These are phyloP conservation scores for Annulohypoxylon bovei DNA, from an alignment of 495 filamentous ascomycete genomes.

Conservation along the genomic window DNA sequence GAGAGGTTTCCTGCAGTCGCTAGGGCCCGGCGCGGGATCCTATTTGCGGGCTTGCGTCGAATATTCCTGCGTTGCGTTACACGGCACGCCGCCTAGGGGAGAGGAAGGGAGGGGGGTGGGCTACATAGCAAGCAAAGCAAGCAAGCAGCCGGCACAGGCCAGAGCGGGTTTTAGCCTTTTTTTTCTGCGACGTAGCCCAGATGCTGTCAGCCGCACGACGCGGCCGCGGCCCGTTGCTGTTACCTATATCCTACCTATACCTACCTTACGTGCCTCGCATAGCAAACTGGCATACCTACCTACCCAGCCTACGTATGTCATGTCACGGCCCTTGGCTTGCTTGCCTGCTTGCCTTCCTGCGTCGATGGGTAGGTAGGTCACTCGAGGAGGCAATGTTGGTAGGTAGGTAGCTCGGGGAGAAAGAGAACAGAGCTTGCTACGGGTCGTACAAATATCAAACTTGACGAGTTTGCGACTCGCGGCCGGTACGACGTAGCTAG, in stretches of 20 bases:
- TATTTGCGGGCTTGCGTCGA: conserved; percentile 28
- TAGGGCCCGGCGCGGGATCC: conserved; percentile 31
- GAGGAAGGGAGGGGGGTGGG: no score
- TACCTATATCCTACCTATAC: not conserved
- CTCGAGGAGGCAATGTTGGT: not conserved
- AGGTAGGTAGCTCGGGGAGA: not conserved
- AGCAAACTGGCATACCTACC: conserved; percentile 11
- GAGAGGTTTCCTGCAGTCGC: conserved; percentile 31
- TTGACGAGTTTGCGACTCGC: not conserved
- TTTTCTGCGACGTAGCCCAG: conserved; percentile 1
- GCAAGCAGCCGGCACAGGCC: conserved; percentile 4
- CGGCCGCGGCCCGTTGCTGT: conserved; percentile 15
- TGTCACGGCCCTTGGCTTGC: not conserved
- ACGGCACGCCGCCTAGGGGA: conserved; percentile 13
- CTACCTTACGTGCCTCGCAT: not conserved
- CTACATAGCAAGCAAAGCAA: no score
- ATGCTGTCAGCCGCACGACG: conserved; percentile 37
- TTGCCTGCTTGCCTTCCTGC: not conserved
- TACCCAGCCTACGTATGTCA: conserved; percentile 1
- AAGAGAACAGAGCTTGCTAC: not conserved
- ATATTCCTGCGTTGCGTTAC: conserved; percentile 23
- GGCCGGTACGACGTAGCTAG: not conserved
- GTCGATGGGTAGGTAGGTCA: not conserved
- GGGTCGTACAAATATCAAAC: not conserved
- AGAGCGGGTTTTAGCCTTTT: not conserved